These are phyloP conservation scores for Candida oleophila DNA, from an alignment of 805 yeast species.

Conservation along the genomic window DNA sequence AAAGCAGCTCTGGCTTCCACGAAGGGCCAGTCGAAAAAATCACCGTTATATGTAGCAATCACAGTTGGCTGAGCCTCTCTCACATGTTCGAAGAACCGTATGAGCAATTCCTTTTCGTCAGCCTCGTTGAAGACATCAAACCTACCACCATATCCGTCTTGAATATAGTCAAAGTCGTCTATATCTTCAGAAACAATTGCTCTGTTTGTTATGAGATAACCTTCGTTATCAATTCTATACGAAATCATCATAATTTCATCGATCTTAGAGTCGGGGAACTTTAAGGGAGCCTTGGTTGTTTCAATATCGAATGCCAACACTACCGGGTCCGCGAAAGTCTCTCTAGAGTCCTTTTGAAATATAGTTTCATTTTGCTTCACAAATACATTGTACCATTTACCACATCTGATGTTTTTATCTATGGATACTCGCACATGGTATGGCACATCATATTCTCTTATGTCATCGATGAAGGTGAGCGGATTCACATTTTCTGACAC, in stretches of 20 bases:
- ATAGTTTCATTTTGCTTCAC: conserved; percentile 56
- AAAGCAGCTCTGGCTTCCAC: conserved; percentile 83
- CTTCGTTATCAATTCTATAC: conserved; percentile 98
- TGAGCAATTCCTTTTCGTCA: conserved; percentile 73
- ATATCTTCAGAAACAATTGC: conserved; percentile 94
- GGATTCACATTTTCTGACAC: conserved; percentile 44
- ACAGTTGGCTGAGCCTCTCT: conserved; percentile 89
- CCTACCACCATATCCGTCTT: conserved; percentile 89
- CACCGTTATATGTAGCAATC: conserved; percentile 98
- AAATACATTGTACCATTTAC: conserved; percentile 90
- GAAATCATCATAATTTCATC: conserved; percentile 99
- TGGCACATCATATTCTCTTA: conserved; percentile 94
- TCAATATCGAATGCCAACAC: conserved; percentile 96
- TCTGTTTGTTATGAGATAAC: conserved; percentile 88
- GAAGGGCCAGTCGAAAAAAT: conserved; percentile 98
- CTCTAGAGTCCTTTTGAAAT: conserved; percentile 65
- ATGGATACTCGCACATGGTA: conserved; percentile 96
- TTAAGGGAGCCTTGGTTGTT: conserved; percentile 93
- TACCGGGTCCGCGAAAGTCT: conserved; percentile 97
- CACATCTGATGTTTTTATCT: conserved; percentile 82
- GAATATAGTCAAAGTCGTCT: conserved; percentile 94
- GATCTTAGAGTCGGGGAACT: conserved; percentile 86
- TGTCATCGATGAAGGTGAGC: conserved; percentile 67
- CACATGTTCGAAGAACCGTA: conserved; percentile 84
- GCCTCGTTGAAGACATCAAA: conserved; percentile 89